Percentiles rank a stretch among this genome's conserved stretches.
Conservation (phyloP, 805 yeast species). For the Saturnispora serradocipensis region DNA sequence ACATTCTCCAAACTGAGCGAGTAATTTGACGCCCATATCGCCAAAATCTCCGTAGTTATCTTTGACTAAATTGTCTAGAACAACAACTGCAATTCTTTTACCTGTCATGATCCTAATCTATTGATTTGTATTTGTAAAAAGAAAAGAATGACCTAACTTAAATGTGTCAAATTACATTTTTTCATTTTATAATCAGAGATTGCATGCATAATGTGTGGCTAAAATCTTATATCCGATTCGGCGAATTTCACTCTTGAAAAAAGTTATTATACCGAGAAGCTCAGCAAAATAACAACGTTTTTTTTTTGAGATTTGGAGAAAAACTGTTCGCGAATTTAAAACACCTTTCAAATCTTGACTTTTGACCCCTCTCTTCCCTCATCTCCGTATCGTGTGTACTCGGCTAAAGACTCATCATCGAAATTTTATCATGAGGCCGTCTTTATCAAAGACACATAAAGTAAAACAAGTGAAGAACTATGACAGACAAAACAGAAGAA, state of each 20-base stretch:
- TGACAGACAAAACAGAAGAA: constrained; percentile 9
- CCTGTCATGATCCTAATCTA: background rate
- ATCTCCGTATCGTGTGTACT: background rate
- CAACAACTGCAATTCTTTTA: constrained; percentile 9
- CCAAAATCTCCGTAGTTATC: constrained; percentile 43
- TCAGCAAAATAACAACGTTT: background rate
- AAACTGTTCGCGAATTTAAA: background rate
- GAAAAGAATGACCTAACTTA: background rate
- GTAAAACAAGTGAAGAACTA: background rate
- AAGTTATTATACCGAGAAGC: background rate
- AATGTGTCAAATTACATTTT: background rate
- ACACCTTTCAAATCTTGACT: background rate
- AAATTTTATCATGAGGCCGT: background rate
- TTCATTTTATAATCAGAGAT: background rate
- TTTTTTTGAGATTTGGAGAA: background rate
- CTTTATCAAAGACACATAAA: background rate
- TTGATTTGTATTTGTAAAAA: background rate
- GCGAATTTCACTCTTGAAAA: background rate
- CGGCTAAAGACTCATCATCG: background rate
- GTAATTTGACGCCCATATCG: constrained; percentile 29
- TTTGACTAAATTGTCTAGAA: constrained; percentile 7
- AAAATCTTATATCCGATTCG: background rate
- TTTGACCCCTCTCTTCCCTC: background rate
- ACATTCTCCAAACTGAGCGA: constrained; percentile 13
- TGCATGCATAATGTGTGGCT: background rate